Evolutionary conservation across 768 basidiomycete species (phyloP).

Genomic region (Kwoniella sp.): DNA sequence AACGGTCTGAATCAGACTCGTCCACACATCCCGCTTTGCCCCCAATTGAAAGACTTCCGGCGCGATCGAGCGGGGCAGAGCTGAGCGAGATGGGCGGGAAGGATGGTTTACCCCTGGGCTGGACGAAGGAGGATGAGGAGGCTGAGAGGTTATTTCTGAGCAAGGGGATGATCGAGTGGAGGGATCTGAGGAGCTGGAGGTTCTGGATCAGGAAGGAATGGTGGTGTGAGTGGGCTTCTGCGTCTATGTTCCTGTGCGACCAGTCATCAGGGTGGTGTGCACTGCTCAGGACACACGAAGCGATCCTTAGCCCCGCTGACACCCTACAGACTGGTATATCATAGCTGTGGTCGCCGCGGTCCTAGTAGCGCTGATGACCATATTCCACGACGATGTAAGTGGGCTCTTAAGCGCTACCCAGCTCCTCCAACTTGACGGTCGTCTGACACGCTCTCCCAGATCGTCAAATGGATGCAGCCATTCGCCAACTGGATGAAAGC

Average conservation of each 20-base stretch:
- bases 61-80: background rate
- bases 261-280: too few species aligned
- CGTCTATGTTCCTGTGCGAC: background rate
- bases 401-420: background rate
- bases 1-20: slow-evolving; percentile 11
- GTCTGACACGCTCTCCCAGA: slow-evolving; percentile 52
- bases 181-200: slow-evolving; percentile 29
- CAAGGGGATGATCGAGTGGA: slow-evolving; percentile 36
- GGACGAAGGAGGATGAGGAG: slow-evolving; percentile 33
- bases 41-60: background rate
- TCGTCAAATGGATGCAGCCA: slow-evolving; percentile 66
- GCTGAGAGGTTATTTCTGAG: slow-evolving; percentile 35
- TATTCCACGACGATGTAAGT: slow-evolving; percentile 28
- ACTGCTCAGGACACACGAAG: too few species aligned
- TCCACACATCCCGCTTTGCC: slow-evolving; percentile 8
- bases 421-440: background rate
- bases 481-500: slow-evolving; percentile 62
- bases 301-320: background rate
- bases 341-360: slow-evolving; percentile 3
- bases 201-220: slow-evolving; percentile 42
- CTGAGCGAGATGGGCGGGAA: slow-evolving; percentile 1
- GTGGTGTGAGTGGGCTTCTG: slow-evolving; percentile 28
- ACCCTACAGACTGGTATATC: slow-evolving; percentile 17
- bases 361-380: slow-evolving; percentile 15
- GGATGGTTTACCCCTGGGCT: slow-evolving; percentile 9